Base-by-base conservation (phyloP, 352 stramenopile species). In the Hyaloperonospora brassicae region DNA sequence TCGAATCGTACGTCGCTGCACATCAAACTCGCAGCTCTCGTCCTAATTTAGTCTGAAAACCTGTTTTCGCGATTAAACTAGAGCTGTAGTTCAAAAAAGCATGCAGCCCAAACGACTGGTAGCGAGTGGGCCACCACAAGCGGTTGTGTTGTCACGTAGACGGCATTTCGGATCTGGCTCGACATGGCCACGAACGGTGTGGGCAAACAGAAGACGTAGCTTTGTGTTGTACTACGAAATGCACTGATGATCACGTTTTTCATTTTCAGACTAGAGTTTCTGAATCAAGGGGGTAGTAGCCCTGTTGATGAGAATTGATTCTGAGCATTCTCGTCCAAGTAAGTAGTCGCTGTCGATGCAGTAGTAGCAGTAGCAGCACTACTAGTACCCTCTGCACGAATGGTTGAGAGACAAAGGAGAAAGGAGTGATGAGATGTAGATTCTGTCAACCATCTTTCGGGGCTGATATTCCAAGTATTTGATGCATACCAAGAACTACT, bases 241-340 rank as follows among this genome's bases (percentile, higher is more conserved):
- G 77, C 79, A 69, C 71, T 89, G 81, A 92, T 74, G 81, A 92
- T 78, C 66, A 55, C 71, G 62, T 51, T 70, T 87, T 79, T 70
- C 83, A 62, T 79, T 89, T 89, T 92, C 81, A 92, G 79, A 92
- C 79, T 92, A 92, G 79, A 92, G 81, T 92, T 92, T 89, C 81
- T 89, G 79, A 92, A 86, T 74, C 72, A 69, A 65, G 69, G 80
- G 72, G 77, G 79, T 92, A 89, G 81, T 92, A 92, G 81, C 79
- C 79, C 58, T 73, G 65, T 77, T 89, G 79, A 70, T 76, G 79
- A 89, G 66, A 73, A 62, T 41, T 73, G 71, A 74, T 66, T 87
- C 79, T 35, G 79, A 89, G 79, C 76, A 91, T 86, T 81, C 69
- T 48, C 47, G 8, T 34, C 4, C 8, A 34, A 34, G 27, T 6